A percentile compares a stretch with the other conserved stretches of the same genome.
phyloP scores from a whole-genome alignment of 768 basidiomycete genomes.

The Mycena polygramma region DNA sequence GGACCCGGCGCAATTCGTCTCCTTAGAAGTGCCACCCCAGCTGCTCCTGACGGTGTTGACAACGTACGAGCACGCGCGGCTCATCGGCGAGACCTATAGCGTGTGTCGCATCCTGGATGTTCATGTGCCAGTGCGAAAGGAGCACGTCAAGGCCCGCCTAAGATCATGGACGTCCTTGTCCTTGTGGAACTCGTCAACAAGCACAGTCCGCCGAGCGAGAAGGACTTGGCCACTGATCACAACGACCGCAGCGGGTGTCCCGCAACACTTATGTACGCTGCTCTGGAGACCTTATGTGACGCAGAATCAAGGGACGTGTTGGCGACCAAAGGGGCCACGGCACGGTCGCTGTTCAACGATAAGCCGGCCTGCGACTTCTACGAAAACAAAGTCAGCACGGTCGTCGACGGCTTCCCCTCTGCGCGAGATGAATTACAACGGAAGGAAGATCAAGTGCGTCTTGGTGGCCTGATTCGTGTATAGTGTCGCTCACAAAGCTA shows the following conservation, averaged over 20 bases:
- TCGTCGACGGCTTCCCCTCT: background rate
- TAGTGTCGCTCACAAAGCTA: too few species aligned
- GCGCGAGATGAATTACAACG: background rate
- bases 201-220: too few species aligned
- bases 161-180: background rate
- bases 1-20: too few species aligned
- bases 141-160: too few species aligned
- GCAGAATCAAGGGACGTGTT: background rate
- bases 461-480: too few species aligned
- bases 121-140: too few species aligned
- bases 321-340: too few species aligned
- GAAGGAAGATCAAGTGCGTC: too few species aligned
- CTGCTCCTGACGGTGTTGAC: background rate
- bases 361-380: background rate
- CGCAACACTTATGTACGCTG: too few species aligned
- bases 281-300: background rate
- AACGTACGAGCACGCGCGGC: background rate
- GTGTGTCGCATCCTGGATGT: background rate
- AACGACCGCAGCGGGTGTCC: too few species aligned
- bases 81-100: background rate
- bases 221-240: too few species aligned
- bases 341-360: background rate
- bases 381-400: background rate
- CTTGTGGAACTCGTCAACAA: background rate
- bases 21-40: too few species aligned